These are phyloP conservation scores for Parietaria judaica DNA, from an alignment of 306 rosid species.

Conservation along the genomic window DNA sequence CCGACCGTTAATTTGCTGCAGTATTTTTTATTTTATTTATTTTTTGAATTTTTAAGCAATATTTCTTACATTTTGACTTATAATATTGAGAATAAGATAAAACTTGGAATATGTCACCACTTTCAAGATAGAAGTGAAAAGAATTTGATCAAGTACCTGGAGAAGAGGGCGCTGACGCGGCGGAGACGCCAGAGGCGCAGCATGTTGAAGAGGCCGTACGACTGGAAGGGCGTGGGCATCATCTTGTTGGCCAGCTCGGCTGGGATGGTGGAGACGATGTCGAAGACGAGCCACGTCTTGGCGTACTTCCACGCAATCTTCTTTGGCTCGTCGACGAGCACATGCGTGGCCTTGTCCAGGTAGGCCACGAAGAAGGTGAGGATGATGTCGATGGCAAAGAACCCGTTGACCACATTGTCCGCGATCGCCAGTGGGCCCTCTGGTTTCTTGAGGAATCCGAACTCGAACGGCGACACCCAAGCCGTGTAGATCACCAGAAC, in stretches of 20 bases:
- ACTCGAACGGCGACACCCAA: slow-evolving; percentile 96
- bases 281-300: slow-evolving; percentile 58
- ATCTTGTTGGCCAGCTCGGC: slow-evolving; percentile 57
- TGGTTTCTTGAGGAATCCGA: slow-evolving; percentile 74
- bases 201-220: slow-evolving; percentile 84
- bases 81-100: too few relatives aligned
- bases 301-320: slow-evolving; percentile 64
- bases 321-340: slow-evolving; percentile 52
- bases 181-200: slow-evolving; percentile 97
- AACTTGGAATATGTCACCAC: too few relatives aligned
- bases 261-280: slow-evolving; percentile 72
- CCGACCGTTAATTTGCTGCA: too few relatives aligned
- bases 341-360: slow-evolving; percentile 57
- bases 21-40: too few relatives aligned
- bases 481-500: slow-evolving; percentile 75
- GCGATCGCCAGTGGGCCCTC: slow-evolving; percentile 43
- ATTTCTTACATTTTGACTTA: too few relatives aligned
- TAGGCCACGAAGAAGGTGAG: slow-evolving; percentile 91
- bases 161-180: slow-evolving; percentile 80
- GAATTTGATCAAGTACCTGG: slow-evolving; percentile 31
- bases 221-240: slow-evolving; percentile 38
- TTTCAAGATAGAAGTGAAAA: background rate
- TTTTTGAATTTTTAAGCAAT: too few relatives aligned
- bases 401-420: slow-evolving; percentile 73
- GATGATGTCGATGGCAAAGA: slow-evolving; percentile 64